Conservation (phyloP, 2,329 filamentous ascomycete genomes). For the Penicillium sp. region DNA sequence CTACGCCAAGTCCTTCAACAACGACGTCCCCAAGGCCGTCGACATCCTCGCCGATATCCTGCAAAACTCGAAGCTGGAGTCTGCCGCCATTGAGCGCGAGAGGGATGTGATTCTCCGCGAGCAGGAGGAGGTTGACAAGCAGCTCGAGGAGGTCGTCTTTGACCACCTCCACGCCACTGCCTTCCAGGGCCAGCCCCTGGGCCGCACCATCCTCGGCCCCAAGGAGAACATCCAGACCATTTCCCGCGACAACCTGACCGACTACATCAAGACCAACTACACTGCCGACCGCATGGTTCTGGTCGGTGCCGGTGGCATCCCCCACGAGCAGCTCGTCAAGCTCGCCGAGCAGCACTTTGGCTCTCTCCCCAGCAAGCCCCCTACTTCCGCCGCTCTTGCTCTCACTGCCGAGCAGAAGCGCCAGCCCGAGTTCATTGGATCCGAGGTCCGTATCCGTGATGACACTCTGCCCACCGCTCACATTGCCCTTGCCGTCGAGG, state of each 20-base stretch:
- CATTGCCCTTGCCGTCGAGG: conserved; percentile 97
- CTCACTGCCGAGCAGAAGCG: conserved; percentile 76
- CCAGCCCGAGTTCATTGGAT: conserved; percentile 94
- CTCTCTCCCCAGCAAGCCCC: conserved; percentile 74
- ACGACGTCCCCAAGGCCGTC: conserved; percentile 93
- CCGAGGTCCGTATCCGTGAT: conserved; percentile 92
- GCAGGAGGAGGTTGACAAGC: conserved; percentile 99
- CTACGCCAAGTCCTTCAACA: conserved; percentile 99
- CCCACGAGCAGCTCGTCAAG: conserved; percentile 91
- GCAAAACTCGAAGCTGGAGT: conserved; percentile 98
- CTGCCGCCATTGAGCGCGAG: conserved; percentile 91
- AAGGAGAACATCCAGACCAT: conserved; percentile 99
- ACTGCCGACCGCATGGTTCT: conserved; percentile 99
- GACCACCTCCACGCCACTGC: conserved; percentile 98
- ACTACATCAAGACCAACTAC: conserved; percentile 99
- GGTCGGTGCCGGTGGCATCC: conserved; percentile 90
- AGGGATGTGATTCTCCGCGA: conserved; percentile 98
- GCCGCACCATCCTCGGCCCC: conserved; percentile 95
- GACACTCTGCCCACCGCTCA: conserved; percentile 96
- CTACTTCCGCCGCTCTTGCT: conserved; percentile 73
- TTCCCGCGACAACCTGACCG: conserved; percentile 83
- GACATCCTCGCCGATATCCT: conserved; percentile 99
- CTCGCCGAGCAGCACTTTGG: conserved; percentile 97
- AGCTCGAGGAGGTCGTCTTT: conserved; percentile 98
- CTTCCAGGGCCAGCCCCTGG: conserved; percentile 93